Conservation (phyloP, 2,329 filamentous ascomycete genomes). For the Onygenales sp. region DNA sequence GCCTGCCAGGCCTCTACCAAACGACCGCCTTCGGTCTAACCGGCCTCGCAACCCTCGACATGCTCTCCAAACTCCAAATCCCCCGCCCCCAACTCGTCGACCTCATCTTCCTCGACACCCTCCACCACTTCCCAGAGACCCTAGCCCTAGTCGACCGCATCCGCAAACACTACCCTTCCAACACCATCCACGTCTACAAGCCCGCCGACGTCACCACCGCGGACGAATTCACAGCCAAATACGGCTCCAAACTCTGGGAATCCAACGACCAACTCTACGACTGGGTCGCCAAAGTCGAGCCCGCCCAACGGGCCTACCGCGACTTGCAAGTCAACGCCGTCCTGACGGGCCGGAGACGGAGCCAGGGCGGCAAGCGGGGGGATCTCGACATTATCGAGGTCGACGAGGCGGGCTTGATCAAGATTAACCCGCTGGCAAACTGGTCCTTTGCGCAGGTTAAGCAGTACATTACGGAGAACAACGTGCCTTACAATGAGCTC, state of each 20-base stretch:
- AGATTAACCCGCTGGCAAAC: slow-evolving; percentile 94
- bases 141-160: slow-evolving; percentile 65
- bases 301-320: slow-evolving; percentile 79
- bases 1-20: slow-evolving; percentile 82
- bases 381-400: slow-evolving; percentile 86
- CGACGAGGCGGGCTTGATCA: slow-evolving; percentile 83
- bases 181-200: slow-evolving; percentile 82
- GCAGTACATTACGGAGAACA: slow-evolving; percentile 72
- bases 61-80: slow-evolving; percentile 42
- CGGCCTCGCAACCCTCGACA: slow-evolving; percentile 73
- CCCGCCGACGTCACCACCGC: slow-evolving; percentile 64
- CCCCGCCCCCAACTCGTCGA: slow-evolving; percentile 41
- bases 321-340: slow-evolving; percentile 83
- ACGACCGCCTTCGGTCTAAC: slow-evolving; percentile 76
- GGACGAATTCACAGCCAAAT: slow-evolving; percentile 69
- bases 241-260: slow-evolving; percentile 80
- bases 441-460: slow-evolving; percentile 90
- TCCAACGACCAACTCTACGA: slow-evolving; percentile 83
- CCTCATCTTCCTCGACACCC: slow-evolving; percentile 67
- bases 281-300: slow-evolving; percentile 96
- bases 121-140: slow-evolving; percentile 75
- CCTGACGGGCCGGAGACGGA: slow-evolving; percentile 81
- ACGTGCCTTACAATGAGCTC: slow-evolving; percentile 88
- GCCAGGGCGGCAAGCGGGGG: slow-evolving; percentile 86
- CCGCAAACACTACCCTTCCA: slow-evolving; percentile 63